Conservation (phyloP, 306 rosid species). For the Alnus glutinosa region DNA sequence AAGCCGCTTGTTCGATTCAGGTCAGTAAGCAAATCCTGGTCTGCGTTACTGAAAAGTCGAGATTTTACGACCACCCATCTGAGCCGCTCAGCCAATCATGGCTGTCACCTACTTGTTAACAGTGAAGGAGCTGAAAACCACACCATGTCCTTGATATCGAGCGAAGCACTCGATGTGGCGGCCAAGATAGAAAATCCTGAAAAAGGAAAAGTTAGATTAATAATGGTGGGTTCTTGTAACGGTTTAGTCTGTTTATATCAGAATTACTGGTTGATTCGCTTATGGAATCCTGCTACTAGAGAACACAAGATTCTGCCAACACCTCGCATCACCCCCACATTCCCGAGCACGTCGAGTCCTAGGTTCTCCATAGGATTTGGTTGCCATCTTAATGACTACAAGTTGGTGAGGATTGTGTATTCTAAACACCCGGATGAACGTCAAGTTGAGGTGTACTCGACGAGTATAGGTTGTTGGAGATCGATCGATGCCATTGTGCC, state of each 20-base stretch:
- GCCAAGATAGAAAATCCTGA: neutral
- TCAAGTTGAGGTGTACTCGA: neutral
- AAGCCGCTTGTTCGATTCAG: neutral
- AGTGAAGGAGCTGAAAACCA: neutral
- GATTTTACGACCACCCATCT: neutral
- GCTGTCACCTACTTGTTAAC: neutral
- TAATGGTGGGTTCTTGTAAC: slow-evolving; percentile 13
- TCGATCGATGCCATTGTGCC: neutral
- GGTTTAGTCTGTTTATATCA: neutral
- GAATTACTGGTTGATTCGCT: neutral
- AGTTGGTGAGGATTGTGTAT: slow-evolving; percentile 3
- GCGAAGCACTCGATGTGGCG: neutral
- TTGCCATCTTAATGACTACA: slow-evolving; percentile 1
- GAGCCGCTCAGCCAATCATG: neutral
- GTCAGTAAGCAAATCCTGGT: slow-evolving; percentile 3
- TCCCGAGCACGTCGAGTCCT: neutral
- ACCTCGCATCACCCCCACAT: neutral
- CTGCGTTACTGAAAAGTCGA: neutral
- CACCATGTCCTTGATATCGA: neutral
- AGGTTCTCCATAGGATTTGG: slow-evolving; percentile 6
- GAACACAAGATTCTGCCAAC: slow-evolving; percentile 7
- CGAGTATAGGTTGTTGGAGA: slow-evolving; percentile 5
- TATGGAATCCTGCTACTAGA: slow-evolving; percentile 18
- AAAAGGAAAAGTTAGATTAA: too few species aligned
- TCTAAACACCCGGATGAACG: neutral